Evolutionary conservation across 1,284 basidiomycete genomes (phyloP).

Genomic region (Amylostereum areolatum): DNA sequence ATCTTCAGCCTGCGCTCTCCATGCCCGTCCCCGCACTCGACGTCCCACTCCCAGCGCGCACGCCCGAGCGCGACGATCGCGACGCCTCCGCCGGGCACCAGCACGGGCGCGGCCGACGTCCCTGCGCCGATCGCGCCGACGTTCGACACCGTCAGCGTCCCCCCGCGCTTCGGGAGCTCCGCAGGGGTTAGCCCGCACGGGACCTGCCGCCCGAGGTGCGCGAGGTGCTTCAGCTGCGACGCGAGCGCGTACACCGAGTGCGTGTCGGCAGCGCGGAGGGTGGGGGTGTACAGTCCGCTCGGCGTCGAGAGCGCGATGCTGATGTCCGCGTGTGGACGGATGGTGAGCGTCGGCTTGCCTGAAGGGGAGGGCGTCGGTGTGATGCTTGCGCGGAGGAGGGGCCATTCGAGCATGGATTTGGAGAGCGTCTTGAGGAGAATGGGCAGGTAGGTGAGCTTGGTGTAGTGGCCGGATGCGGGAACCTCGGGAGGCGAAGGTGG

Average conservation of each 20-base stretch:
- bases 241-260: slow-evolving; percentile 64
- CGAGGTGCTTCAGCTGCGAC: slow-evolving; percentile 54
- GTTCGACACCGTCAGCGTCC: slow-evolving; percentile 85
- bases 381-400: slow-evolving; percentile 72
- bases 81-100: slow-evolving; percentile 85
- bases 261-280: slow-evolving; percentile 58
- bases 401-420: slow-evolving; percentile 78
- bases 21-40: slow-evolving; percentile 43
- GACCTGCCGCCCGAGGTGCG: slow-evolving; percentile 57
- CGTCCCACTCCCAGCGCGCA: slow-evolving; percentile 80
- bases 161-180: slow-evolving; percentile 65
- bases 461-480: slow-evolving; percentile 45
- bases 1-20: slow-evolving; percentile 60
- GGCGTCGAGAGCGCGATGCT: slow-evolving; percentile 76
- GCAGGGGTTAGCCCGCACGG: slow-evolving; percentile 57
- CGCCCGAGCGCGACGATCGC: slow-evolving; percentile 88
- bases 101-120: slow-evolving; percentile 68
- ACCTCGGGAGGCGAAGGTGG: slow-evolving; percentile 32
- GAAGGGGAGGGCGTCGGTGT: slow-evolving; percentile 29
- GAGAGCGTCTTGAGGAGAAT: slow-evolving; percentile 84
- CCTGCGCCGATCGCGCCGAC: slow-evolving; percentile 77
- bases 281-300: slow-evolving; percentile 84
- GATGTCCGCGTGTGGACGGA: slow-evolving; percentile 71
- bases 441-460: slow-evolving; percentile 77
- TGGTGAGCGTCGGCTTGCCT: slow-evolving; percentile 55